These are phyloP conservation scores for Sequoia sempervirens DNA, from an alignment of 75 land plant species.

Conservation along the genomic window DNA sequence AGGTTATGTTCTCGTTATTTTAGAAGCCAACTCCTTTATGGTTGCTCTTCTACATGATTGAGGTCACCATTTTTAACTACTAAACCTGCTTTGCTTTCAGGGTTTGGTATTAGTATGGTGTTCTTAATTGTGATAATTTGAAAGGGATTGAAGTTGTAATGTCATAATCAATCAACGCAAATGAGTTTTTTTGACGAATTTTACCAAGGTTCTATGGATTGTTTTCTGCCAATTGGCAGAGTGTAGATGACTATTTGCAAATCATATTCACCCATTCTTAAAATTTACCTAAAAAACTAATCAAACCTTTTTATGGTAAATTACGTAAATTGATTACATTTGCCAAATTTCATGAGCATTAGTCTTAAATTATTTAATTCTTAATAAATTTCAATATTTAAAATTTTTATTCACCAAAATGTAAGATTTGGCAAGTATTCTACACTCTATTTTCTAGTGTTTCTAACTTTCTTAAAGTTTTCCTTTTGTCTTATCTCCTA, in stretches of 20 bases:
- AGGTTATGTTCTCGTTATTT: background rate
- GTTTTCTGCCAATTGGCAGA: background rate
- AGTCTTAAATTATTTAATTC: background rate
- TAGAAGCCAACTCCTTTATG: background rate
- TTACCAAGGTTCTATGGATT: background rate
- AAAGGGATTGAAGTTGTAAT: background rate
- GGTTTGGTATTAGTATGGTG: background rate
- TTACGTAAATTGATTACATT: background rate
- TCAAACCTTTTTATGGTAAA: background rate
- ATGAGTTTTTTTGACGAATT: background rate
- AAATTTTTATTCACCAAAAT: background rate
- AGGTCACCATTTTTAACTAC: background rate
- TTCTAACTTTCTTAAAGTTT: background rate
- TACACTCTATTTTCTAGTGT: background rate
- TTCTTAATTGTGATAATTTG: conserved; percentile 10
- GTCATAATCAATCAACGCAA: background rate
- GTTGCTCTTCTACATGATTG: background rate
- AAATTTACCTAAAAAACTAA: background rate
- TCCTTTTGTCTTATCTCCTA: background rate
- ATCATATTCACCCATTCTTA: background rate
- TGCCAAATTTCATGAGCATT: background rate
- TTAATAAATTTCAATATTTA: background rate
- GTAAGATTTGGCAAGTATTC: background rate
- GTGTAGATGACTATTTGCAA: background rate
- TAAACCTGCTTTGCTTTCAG: background rate